Conservation (phyloP, 345 rosid species). For the Salix arbutifolia region DNA sequence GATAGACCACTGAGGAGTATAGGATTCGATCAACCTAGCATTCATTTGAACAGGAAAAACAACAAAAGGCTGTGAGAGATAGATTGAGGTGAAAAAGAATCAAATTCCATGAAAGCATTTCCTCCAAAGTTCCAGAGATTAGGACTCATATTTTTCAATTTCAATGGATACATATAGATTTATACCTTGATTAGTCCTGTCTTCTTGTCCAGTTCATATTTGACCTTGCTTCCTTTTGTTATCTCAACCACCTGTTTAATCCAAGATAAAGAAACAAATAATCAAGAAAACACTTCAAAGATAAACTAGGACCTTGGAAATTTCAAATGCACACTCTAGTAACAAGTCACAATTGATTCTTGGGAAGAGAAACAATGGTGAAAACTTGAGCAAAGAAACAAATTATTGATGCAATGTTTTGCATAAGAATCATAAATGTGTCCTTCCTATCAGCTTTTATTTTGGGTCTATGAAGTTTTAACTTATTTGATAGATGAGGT, state of each 20-base stretch:
- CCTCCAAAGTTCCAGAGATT: not conserved
- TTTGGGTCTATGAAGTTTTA: not conserved
- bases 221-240: conserved; percentile 93
- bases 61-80: conserved; percentile 2
- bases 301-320: not conserved
- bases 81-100: not conserved
- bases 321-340: not conserved
- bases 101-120: not conserved
- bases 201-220: conserved; percentile 96
- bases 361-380: not conserved
- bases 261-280: not conserved
- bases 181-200: conserved; percentile 86
- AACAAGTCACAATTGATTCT: not conserved
- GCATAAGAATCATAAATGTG: not conserved
- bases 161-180: not conserved
- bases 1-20: conserved; percentile 96
- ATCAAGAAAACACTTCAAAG: not conserved
- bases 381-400: not conserved
- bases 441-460: not conserved
- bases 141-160: too few relatives aligned
- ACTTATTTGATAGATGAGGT: not conserved
- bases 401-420: not conserved
- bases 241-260: conserved; percentile 81
- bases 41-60: conserved; percentile 3
- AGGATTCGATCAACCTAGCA: conserved; percentile 76